These are phyloP conservation scores for Trichosporon ovoides DNA, from an alignment of 1,284 basidiomycete genomes.

Conservation along the genomic window DNA sequence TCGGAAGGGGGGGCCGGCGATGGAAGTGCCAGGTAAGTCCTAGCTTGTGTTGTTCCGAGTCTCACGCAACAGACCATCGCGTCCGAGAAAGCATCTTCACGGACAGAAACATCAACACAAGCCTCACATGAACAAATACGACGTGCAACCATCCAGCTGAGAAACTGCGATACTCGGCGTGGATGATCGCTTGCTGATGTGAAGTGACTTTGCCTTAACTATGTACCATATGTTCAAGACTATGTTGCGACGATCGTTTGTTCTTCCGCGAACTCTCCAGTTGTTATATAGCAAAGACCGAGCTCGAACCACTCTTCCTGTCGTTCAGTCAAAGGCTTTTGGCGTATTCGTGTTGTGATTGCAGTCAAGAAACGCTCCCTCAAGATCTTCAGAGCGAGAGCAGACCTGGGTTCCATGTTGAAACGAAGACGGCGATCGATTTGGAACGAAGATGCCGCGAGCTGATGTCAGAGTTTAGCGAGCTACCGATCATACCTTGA, in stretches of 20 bases:
- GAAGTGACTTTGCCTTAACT: too few species aligned
- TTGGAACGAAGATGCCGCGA: constrained; percentile 64
- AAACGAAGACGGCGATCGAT: constrained; percentile 84
- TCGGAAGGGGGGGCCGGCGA: constrained; percentile 20
- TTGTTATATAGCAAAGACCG: constrained; percentile 55
- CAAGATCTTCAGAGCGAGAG: constrained; percentile 74
- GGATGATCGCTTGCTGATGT: too few species aligned
- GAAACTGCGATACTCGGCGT: too few species aligned
- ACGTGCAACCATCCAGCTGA: constrained; percentile 11
- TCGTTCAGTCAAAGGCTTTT: constrained; percentile 57
- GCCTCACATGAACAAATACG: constrained; percentile 21
- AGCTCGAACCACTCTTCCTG: constrained; percentile 68
- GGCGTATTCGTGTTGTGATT: constrained; percentile 58
- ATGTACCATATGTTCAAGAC: too few species aligned
- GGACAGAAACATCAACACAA: constrained; percentile 10
- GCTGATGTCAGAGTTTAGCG: constrained; percentile 51
- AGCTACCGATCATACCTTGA: constrained; percentile 59
- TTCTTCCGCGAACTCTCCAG: constrained; percentile 24
- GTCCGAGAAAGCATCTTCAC: constrained; percentile 4
- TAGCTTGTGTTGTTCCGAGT: background rate
- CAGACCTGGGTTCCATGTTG: constrained; percentile 63
- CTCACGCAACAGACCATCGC: constrained; percentile 4
- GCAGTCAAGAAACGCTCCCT: constrained; percentile 62
- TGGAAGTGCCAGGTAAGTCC: constrained; percentile 16
- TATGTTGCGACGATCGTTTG: constrained; percentile 18